These are phyloP conservation scores for Collybiopsis confluens DNA, from an alignment of 768 basidiomycete species.

Conservation along the genomic window DNA sequence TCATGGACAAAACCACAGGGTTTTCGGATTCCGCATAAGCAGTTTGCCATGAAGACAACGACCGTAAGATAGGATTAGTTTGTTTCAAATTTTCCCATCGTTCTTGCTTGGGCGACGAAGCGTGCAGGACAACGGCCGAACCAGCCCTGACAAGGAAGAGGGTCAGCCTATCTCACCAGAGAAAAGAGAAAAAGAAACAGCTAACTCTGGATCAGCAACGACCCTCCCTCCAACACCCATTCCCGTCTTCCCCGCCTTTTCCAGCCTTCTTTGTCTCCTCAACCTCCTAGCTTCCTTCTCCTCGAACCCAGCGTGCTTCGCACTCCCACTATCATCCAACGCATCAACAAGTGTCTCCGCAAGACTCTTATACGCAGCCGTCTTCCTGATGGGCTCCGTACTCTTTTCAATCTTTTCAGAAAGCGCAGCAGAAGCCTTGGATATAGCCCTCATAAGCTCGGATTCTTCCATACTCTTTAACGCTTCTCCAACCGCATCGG, in stretches of 20 bases:
- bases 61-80: slow-evolving; percentile 71
- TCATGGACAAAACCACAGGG: slow-evolving; percentile 75
- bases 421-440: slow-evolving; percentile 79
- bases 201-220: slow-evolving; percentile 77
- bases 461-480: slow-evolving; percentile 93
- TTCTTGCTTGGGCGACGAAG: slow-evolving; percentile 74
- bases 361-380: slow-evolving; percentile 88
- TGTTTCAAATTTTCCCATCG: slow-evolving; percentile 78
- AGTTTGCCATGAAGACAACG: slow-evolving; percentile 53
- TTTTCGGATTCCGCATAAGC: slow-evolving; percentile 92
- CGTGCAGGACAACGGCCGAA: slow-evolving; percentile 77
- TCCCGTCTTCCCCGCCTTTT: slow-evolving; percentile 72
- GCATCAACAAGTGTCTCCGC: slow-evolving; percentile 89
- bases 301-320: slow-evolving; percentile 94
- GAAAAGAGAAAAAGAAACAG: slow-evolving; percentile 24
- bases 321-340: slow-evolving; percentile 88
- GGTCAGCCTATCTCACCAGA: neutral
- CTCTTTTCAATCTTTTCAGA: slow-evolving; percentile 83
- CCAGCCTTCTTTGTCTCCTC: slow-evolving; percentile 74
- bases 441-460: slow-evolving; percentile 84
- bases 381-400: slow-evolving; percentile 96
- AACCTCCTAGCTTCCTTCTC: slow-evolving; percentile 87
- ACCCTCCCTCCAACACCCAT: slow-evolving; percentile 49
- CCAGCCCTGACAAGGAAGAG: slow-evolving; percentile 60
- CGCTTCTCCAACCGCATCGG: slow-evolving; percentile 91